phyloP scores from a whole-genome alignment of 2,329 filamentous ascomycete species.

The Zymoseptoria crescenta region DNA sequence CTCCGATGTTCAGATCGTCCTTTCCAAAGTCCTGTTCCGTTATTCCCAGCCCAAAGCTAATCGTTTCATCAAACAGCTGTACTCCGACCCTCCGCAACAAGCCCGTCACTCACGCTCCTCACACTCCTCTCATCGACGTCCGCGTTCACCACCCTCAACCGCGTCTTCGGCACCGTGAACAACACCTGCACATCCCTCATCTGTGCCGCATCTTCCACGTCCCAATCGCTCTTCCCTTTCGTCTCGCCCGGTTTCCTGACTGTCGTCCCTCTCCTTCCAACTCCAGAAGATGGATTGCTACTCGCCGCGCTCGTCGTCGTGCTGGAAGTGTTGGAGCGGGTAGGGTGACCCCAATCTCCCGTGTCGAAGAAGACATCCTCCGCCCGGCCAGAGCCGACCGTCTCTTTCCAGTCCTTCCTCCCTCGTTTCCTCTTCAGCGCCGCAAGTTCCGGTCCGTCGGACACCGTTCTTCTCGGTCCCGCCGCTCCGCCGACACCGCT shows the following conservation, averaged over 20 bases:
- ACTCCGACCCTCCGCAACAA: slow-evolving; percentile 1
- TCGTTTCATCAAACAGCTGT: background rate
- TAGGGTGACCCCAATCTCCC: slow-evolving; percentile 30
- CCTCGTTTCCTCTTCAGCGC: slow-evolving; percentile 34
- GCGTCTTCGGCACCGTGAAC: slow-evolving; percentile 87
- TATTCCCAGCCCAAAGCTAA: background rate
- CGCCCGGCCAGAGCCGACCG: background rate
- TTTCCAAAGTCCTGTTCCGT: background rate
- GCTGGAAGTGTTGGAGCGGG: background rate
- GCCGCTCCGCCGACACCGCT: background rate
- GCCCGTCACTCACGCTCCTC: slow-evolving; percentile 28
- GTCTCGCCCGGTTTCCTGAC: slow-evolving; percentile 16
- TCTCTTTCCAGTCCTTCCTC: slow-evolving; percentile 32
- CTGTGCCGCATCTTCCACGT: slow-evolving; percentile 42
- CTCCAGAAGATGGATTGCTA: background rate
- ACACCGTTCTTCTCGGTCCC: slow-evolving; percentile 36
- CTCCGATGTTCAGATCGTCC: background rate
- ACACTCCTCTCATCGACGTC: slow-evolving; percentile 41
- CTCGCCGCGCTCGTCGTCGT: slow-evolving; percentile 16
- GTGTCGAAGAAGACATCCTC: slow-evolving; percentile 6
- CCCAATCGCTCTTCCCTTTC: slow-evolving; percentile 40
- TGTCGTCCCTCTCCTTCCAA: background rate
- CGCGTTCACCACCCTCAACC: slow-evolving; percentile 81
- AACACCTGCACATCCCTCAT: slow-evolving; percentile 52
- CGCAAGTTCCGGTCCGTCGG: slow-evolving; percentile 34